phyloP scores from a whole-genome alignment of 2,329 filamentous ascomycete genomes.

The Epichloe aotearoae region DNA sequence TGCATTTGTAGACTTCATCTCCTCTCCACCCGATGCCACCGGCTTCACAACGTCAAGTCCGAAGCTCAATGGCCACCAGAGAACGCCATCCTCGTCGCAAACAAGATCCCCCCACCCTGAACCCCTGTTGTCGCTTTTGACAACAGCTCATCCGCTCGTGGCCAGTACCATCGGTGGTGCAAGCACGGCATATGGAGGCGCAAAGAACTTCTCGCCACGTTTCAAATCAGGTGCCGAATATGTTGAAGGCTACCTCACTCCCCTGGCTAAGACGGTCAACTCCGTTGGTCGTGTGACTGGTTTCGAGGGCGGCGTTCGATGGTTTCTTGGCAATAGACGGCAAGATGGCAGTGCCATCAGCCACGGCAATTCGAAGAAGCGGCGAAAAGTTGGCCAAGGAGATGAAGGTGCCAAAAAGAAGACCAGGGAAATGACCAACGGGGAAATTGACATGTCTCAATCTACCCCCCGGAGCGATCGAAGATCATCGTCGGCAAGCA shows the following conservation, averaged over 20 bases:
- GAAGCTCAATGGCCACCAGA: conserved; percentile 7
- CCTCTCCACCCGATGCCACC: conserved; percentile 41
- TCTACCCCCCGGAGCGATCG: conserved; percentile 26
- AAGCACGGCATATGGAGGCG: conserved; percentile 70
- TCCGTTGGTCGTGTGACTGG: conserved; percentile 75
- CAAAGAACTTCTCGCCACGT: conserved; percentile 80
- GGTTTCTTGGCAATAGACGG: conserved; percentile 56
- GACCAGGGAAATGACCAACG: conserved; percentile 1
- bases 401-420: conserved; percentile 15
- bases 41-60: conserved; percentile 28
- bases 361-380: conserved; percentile 38
- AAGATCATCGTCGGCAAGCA: conserved; percentile 51
- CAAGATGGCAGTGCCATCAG: conserved; percentile 33
- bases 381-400: conserved; percentile 40
- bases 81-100: conserved; percentile 2
- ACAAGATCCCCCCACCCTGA: conserved; percentile 45
- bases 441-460: conserved; percentile 14
- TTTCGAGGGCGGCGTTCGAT: conserved; percentile 73
- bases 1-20: conserved; percentile 43
- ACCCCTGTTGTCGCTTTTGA: conserved; percentile 74
- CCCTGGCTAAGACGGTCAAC: conserved; percentile 75
- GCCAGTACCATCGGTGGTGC: conserved; percentile 76
- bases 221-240: conserved; percentile 86
- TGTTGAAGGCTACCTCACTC: conserved; percentile 76
- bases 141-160: conserved; percentile 75